These are phyloP conservation scores for Rhizophagus sp. DNA, from an alignment of 192 early-diverging fungal genomes.

Conservation along the genomic window DNA sequence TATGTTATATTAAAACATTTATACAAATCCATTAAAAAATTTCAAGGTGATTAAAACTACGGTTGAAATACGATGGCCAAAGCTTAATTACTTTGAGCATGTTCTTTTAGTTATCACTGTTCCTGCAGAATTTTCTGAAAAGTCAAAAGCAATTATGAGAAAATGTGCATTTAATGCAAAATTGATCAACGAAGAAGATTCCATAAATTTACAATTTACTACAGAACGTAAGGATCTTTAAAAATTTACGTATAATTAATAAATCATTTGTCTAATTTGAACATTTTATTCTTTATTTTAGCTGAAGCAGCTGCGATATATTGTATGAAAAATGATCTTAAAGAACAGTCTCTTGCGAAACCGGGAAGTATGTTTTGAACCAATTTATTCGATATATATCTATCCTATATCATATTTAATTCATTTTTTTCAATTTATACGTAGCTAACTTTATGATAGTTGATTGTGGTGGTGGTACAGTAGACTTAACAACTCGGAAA, in stretches of 20 bases:
- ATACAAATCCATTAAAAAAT: neutral
- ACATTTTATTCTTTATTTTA: no score
- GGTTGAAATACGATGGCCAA: neutral
- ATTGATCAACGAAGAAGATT: no score
- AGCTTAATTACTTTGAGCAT: neutral
- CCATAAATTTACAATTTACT: no score
- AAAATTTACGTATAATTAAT: no score
- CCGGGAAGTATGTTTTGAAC: constrained; percentile 12
- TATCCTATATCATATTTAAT: neutral
- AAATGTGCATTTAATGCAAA: neutral
- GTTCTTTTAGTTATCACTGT: no score
- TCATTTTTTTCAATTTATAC: neutral
- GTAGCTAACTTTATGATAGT: constrained; percentile 55
- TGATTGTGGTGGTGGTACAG: constrained; percentile 58
- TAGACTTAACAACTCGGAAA: no score
- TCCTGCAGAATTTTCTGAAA: no score
- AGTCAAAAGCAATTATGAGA: constrained; percentile 54
- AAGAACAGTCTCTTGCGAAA: neutral
- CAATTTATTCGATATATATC: neutral
- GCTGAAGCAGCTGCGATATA: neutral
- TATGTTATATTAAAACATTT: no score
- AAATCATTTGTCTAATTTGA: no score
- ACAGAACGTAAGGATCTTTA: neutral
- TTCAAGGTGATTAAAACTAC: neutral
- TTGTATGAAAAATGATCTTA: no score